Base-by-base conservation (phyloP, 345 rosid species). In the Schrenkiella parvula region DNA sequence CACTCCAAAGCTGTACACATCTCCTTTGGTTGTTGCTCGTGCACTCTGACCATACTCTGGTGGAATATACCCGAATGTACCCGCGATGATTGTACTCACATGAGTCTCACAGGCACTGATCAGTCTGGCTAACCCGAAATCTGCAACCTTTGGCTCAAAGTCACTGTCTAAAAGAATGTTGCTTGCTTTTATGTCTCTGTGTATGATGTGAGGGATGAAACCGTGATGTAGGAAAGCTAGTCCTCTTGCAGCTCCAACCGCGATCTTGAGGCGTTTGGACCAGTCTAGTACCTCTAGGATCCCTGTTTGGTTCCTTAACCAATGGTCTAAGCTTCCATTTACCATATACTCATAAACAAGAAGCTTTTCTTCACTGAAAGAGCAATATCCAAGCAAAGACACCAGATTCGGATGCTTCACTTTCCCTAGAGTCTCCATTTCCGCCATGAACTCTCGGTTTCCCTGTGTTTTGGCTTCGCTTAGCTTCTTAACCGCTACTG, bases 51-150 rank as follows among this genome's bases (percentile, higher is more conserved):
- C 98, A 9, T 91, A 95, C 79, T 92, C 99, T 0, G 98, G 97
- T 1, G 99, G 99, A 29, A 95, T 89, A 77, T 95, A 95, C 13
- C 97, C 98, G 0, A 88, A 81, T 3, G 97, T 88, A 22, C 99
- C 99, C 0, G 98, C 99, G 0, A 91, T 84, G 18, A 89, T 89
- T 0, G 98, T 88, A 43, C 91, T 95, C 7, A 92, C 97, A 61
- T 92, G 98, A 7, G 96, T 92, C 74, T 92, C 99, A 39, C 87
- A 91, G 0, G 97, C 97, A 68, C 99, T 92, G 73, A 95, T 92
- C 77, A 92, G 58, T 39, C 99, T 82, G 0, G 99, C 98, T 22
- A 95, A 72, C 54, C 99, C 93, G 11, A 95, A 95, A 71, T 95
- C 99, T 0, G 96, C 91, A 32, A 95, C 93, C 80, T 84, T 90